Evolutionary conservation across 306 rosid species (phyloP).

Genomic region (Cicer arietinum): DNA sequence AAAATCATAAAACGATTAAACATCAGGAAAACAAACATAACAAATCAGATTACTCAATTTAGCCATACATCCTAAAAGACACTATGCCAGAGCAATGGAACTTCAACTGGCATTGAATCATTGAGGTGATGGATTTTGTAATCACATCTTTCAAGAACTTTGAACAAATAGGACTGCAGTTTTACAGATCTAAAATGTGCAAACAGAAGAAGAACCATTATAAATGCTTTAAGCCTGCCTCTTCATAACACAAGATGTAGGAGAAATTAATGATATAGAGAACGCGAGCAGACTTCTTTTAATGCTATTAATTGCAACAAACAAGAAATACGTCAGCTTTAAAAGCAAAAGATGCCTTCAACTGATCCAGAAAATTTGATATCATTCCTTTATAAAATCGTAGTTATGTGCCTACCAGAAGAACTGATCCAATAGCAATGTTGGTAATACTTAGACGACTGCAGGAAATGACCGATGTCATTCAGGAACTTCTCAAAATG

Average conservation of each 20-base stretch:
- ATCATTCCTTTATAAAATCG: neutral
- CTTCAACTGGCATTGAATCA: neutral
- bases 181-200: no score
- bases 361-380: constrained; percentile 10
- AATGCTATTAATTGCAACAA: neutral
- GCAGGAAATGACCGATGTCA: constrained; percentile 23
- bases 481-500: constrained; percentile 15
- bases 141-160: constrained; percentile 4
- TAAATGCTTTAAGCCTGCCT: constrained; percentile 1
- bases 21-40: neutral
- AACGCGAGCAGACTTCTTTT: neutral
- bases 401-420: neutral
- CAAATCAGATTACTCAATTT: neutral
- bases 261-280: neutral
- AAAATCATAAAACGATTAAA: neutral
- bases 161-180: neutral
- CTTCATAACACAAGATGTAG: constrained; percentile 9
- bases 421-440: constrained; percentile 19
- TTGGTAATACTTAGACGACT: constrained; percentile 41
- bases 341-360: neutral
- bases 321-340: neutral
- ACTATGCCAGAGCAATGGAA: constrained; percentile 6
- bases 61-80: neutral
- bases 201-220: no score
- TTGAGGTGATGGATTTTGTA: constrained; percentile 7